Percentiles rank a stretch among this genome's conserved stretches.
Evolutionary conservation across 208 protist species (phyloP).

Genomic region (Trypanosoma vivax): DNA sequence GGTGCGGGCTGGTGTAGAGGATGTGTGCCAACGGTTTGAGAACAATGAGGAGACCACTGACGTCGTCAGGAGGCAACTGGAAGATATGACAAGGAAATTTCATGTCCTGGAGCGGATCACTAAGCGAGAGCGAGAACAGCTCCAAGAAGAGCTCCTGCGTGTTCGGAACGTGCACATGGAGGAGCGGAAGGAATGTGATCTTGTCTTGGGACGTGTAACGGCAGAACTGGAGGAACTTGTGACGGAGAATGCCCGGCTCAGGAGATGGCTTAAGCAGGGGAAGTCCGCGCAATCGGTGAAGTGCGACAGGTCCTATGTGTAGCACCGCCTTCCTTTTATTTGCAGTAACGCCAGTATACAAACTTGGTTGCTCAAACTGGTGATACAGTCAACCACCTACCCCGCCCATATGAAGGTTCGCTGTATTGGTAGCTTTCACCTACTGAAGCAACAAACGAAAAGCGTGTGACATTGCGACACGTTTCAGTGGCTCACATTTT

Average conservation of each 20-base stretch:
- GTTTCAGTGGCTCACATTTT: too few relatives aligned
- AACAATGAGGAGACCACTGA: constrained; percentile 50
- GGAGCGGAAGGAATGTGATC: constrained; percentile 51
- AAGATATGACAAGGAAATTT: constrained; percentile 24
- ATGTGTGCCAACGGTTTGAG: constrained; percentile 12
- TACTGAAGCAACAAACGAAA: too few relatives aligned
- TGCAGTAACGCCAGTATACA: not conserved
- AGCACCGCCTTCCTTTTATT: not conserved
- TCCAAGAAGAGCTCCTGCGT: constrained; percentile 1
- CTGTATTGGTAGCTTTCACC: too few relatives aligned
- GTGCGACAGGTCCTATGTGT: not conserved
- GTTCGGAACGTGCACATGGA: constrained; percentile 2
- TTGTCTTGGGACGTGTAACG: constrained; percentile 40
- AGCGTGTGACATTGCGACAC: too few relatives aligned
- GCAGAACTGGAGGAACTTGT: constrained; percentile 64
- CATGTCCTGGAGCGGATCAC: constrained; percentile 9
- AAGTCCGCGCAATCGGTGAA: not conserved
- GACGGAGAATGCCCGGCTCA: constrained; percentile 54
- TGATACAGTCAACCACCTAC: too few relatives aligned
- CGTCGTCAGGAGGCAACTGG: constrained; percentile 49
- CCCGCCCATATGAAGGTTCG: too few relatives aligned
- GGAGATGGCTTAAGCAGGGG: constrained; percentile 16
- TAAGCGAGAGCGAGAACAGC: constrained; percentile 16
- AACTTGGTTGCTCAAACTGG: too few relatives aligned
- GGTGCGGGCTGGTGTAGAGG: constrained; percentile 2